Evolutionary conservation across 306 rosid genomes (phyloP).

Genomic region (Parietaria judaica): DNA sequence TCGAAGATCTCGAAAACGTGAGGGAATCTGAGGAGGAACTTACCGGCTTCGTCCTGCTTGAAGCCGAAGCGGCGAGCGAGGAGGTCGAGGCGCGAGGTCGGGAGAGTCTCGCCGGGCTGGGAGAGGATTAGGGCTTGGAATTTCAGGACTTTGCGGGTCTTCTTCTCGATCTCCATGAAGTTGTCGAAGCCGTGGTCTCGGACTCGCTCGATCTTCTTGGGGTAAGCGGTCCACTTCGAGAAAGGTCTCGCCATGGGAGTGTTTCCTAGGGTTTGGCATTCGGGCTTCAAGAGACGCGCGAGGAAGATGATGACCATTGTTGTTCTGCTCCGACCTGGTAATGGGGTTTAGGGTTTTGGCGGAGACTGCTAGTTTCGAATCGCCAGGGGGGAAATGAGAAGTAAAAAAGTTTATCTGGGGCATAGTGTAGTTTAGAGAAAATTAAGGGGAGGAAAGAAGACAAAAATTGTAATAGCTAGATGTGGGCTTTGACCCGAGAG

Average conservation of each 20-base stretch:
- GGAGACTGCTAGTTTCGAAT: not conserved
- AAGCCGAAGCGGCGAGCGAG: constrained; percentile 70
- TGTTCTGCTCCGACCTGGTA: constrained; percentile 5
- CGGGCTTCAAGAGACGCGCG: constrained; percentile 27
- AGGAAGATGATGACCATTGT: constrained; percentile 31
- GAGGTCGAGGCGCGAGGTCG: constrained; percentile 61
- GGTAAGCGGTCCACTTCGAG: constrained; percentile 73
- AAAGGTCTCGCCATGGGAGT: constrained; percentile 23
- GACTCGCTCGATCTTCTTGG: constrained; percentile 53
- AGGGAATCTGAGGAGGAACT: constrained; percentile 73
- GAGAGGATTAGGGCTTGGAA: constrained; percentile 55
- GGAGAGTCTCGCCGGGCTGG: constrained; percentile 48
- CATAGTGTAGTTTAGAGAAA: no score
- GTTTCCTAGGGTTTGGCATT: constrained; percentile 11
- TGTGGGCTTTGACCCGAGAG: not conserved
- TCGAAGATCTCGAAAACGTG: constrained; percentile 76
- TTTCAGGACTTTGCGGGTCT: constrained; percentile 67
- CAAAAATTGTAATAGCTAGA: no score
- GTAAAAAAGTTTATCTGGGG: no score
- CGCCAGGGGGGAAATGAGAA: no score
- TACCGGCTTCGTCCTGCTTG: constrained; percentile 52
- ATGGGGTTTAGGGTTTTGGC: constrained; percentile 25
- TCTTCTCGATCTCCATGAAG: constrained; percentile 89
- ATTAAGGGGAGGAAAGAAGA: no score
- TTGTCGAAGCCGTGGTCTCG: constrained; percentile 87